Evolutionary conservation across 2,329 filamentous ascomycete genomes (phyloP).

Genomic region (Cryphonectria japonica): DNA sequence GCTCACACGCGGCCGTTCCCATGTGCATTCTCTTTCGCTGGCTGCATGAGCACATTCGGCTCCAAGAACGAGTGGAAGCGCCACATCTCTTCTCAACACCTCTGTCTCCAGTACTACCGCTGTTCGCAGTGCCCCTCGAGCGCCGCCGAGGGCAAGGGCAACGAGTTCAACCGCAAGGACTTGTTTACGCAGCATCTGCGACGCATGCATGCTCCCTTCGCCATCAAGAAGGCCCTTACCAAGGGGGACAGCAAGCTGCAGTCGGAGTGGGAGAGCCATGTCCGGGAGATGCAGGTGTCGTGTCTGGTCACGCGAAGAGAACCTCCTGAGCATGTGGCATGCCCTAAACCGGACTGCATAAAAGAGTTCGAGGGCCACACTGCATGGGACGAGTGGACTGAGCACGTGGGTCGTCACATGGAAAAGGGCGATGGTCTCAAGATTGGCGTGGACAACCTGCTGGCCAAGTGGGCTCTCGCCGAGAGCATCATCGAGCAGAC

Average conservation of each 20-base stretch:
- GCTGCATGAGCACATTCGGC: slow-evolving; percentile 80
- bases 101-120: slow-evolving; percentile 69
- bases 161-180: slow-evolving; percentile 91
- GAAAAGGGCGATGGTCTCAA: slow-evolving; percentile 69
- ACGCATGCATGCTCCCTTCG: slow-evolving; percentile 83
- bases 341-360: slow-evolving; percentile 72
- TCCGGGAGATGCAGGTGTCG: slow-evolving; percentile 71
- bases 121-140: slow-evolving; percentile 64
- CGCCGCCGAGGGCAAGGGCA: slow-evolving; percentile 59
- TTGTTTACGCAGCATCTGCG: slow-evolving; percentile 93
- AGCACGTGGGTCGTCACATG: slow-evolving; percentile 89
- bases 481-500: slow-evolving; percentile 65
- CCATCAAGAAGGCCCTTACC: slow-evolving; percentile 60
- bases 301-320: slow-evolving; percentile 73
- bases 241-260: slow-evolving; percentile 64
- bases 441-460: slow-evolving; percentile 60
- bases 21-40: slow-evolving; percentile 84
- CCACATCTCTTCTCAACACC: slow-evolving; percentile 88
- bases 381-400: slow-evolving; percentile 89
- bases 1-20: slow-evolving; percentile 76
- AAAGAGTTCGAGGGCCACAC: slow-evolving; percentile 70
- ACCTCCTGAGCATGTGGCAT: slow-evolving; percentile 73
- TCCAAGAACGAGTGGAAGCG: slow-evolving; percentile 99
- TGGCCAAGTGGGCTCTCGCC: slow-evolving; percentile 65
- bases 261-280: slow-evolving; percentile 65